Conservation (phyloP, 1,284 basidiomycete species). For the Cryptococcus deneoformans region DNA sequence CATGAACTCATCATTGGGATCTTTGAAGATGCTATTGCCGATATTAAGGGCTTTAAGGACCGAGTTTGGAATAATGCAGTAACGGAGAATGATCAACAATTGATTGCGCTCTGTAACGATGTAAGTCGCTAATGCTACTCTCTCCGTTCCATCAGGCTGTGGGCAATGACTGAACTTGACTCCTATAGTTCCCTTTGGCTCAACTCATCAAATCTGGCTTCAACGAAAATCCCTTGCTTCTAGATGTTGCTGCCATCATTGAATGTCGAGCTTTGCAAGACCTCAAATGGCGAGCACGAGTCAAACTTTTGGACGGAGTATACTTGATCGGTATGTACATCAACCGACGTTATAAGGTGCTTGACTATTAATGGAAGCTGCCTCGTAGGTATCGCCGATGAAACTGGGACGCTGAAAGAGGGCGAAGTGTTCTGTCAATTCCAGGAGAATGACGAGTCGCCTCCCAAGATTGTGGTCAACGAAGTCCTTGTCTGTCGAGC, state of each 20-base stretch:
- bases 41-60: conserved; percentile 32
- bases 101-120: conserved; percentile 24
- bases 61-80: conserved; percentile 19
- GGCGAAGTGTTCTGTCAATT: conserved; percentile 49
- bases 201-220: conserved; percentile 40
- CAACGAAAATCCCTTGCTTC: conserved; percentile 38
- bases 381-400: conserved; percentile 42
- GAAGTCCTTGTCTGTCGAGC: conserved; percentile 46
- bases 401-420: conserved; percentile 36
- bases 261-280: conserved; percentile 44
- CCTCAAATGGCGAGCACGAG: conserved; percentile 48
- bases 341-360: not conserved
- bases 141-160: not conserved
- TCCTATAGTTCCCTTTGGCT: conserved; percentile 35
- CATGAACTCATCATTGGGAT: conserved; percentile 34
- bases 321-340: conserved; percentile 41
- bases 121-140: conserved; percentile 11
- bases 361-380: not conserved
- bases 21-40: conserved; percentile 33
- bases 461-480: conserved; percentile 29
- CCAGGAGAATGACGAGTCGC: conserved; percentile 28
- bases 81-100: conserved; percentile 24
- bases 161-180: not conserved
- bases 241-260: conserved; percentile 41
- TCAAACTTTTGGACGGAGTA: conserved; percentile 38